Conservation (phyloP, 2,329 filamentous ascomycete genomes). For the Trichoderma sp. region DNA sequence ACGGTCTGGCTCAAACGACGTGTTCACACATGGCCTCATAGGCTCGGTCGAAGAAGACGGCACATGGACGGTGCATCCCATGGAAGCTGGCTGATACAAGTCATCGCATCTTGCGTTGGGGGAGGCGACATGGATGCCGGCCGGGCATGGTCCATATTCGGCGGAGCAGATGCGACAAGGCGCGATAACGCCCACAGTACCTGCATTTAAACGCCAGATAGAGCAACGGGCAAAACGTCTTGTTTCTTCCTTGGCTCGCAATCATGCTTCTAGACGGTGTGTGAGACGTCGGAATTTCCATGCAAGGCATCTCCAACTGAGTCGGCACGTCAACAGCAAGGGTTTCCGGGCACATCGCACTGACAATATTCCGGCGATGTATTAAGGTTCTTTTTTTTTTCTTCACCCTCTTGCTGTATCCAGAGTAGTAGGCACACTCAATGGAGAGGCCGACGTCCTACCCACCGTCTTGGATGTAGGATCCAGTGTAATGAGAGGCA, state of each 20-base stretch:
- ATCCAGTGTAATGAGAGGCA: not conserved
- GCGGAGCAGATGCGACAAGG: conserved; percentile 5
- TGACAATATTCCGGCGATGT: not conserved
- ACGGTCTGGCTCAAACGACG: not conserved
- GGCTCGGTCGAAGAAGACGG: not conserved
- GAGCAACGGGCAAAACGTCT: not conserved
- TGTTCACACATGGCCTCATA: not conserved
- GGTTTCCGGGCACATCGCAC: not conserved
- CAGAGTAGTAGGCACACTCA: not conserved
- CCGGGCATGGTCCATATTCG: not conserved
- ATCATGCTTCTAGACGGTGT: conserved; percentile 1
- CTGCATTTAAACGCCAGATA: conserved; percentile 12
- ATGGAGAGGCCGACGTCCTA: not conserved
- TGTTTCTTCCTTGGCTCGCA: not conserved
- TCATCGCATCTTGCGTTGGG: not conserved
- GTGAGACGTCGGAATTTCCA: conserved; percentile 6
- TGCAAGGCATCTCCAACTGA: conserved; percentile 11
- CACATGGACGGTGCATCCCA: no score
- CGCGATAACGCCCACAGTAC: not conserved
- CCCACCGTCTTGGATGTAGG: not conserved
- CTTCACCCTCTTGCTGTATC: not conserved
- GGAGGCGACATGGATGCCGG: not conserved
- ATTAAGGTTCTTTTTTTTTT: no score
- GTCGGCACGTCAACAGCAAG: not conserved
- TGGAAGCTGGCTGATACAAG: not conserved